Evolutionary conservation across 305 asterid genomes (phyloP).

Genomic region (Coffea humblotiana): DNA sequence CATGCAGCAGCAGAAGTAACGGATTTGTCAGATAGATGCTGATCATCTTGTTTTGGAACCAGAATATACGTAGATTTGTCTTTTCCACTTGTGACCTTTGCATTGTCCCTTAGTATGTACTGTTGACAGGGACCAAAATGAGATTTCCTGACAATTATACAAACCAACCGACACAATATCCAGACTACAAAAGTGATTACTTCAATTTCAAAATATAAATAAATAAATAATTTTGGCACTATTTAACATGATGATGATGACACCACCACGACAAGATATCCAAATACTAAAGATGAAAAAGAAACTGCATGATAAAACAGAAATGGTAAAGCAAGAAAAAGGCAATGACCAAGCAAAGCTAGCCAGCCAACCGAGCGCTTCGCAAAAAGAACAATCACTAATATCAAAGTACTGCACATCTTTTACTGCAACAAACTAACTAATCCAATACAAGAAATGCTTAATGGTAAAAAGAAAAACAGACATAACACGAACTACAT

Average conservation of each 20-base stretch:
- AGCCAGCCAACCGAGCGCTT: background rate
- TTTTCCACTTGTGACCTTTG: conserved; percentile 49
- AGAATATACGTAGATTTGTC: conserved; percentile 49
- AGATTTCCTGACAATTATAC: background rate
- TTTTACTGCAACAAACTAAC: background rate
- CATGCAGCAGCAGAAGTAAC: conserved; percentile 37
- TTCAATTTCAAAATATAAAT: background rate
- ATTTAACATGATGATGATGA: background rate
- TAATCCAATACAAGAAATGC: background rate
- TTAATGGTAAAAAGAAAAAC: background rate
- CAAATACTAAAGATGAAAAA: background rate
- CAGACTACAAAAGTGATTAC: background rate
- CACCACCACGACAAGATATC: background rate
- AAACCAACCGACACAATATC: conserved; percentile 5
- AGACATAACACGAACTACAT: background rate
- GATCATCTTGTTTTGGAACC: conserved; percentile 54
- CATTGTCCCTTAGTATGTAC: conserved; percentile 64
- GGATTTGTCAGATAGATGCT: conserved; percentile 40
- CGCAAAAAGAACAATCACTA: background rate
- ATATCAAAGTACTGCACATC: background rate
- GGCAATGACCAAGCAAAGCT: background rate
- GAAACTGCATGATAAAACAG: background rate
- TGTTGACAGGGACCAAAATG: conserved; percentile 24
- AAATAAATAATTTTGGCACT: background rate
- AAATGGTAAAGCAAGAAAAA: background rate